A percentile compares a stretch with the other conserved stretches of the same genome.
Conservation (phyloP, 768 basidiomycete species). For the Auriscalpium vulgare region DNA sequence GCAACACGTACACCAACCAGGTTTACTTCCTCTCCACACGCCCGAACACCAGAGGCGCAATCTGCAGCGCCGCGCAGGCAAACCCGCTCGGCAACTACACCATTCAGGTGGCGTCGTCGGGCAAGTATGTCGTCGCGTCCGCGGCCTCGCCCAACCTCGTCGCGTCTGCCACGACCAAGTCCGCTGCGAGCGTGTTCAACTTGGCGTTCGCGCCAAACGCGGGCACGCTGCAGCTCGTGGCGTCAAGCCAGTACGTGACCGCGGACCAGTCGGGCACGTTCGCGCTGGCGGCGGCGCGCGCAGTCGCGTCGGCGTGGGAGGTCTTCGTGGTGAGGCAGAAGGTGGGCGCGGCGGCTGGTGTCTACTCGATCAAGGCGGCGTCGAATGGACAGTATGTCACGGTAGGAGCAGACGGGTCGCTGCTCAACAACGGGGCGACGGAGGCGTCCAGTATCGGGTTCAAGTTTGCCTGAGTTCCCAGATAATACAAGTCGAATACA, state of each 20-base stretch:
- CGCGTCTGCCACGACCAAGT: slow-evolving; percentile 16
- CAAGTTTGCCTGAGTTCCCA: background rate
- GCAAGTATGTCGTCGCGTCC: slow-evolving; percentile 18
- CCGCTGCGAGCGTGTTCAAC: slow-evolving; percentile 19
- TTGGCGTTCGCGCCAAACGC: slow-evolving; percentile 25
- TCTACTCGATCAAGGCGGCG: slow-evolving; percentile 25
- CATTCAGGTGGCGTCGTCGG: slow-evolving; percentile 19
- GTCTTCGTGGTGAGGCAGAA: slow-evolving; percentile 23
- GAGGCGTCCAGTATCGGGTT: slow-evolving; percentile 22
- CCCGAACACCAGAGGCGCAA: slow-evolving; percentile 18
- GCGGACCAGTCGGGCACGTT: slow-evolving; percentile 24
- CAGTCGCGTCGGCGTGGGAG: slow-evolving; percentile 23
- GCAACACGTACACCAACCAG: slow-evolving; percentile 26
- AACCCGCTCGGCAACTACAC: slow-evolving; percentile 26
- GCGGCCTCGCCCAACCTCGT: slow-evolving; percentile 20
- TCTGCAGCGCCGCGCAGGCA: slow-evolving; percentile 20
- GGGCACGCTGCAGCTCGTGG: slow-evolving; percentile 21
- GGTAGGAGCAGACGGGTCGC: slow-evolving; percentile 18
- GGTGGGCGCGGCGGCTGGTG: slow-evolving; percentile 17
- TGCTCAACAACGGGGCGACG: slow-evolving; percentile 23
- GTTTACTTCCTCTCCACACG: slow-evolving; percentile 28
- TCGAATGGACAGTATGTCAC: slow-evolving; percentile 25
- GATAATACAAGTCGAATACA: no score
- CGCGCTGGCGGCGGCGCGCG: slow-evolving; percentile 23
- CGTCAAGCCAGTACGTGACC: slow-evolving; percentile 23